Percentiles rank a stretch among this genome's conserved stretches.
Evolutionary conservation across 371 early-diverging fungal genomes (phyloP).

Genomic region (Syncephalastrum contaminatum): DNA sequence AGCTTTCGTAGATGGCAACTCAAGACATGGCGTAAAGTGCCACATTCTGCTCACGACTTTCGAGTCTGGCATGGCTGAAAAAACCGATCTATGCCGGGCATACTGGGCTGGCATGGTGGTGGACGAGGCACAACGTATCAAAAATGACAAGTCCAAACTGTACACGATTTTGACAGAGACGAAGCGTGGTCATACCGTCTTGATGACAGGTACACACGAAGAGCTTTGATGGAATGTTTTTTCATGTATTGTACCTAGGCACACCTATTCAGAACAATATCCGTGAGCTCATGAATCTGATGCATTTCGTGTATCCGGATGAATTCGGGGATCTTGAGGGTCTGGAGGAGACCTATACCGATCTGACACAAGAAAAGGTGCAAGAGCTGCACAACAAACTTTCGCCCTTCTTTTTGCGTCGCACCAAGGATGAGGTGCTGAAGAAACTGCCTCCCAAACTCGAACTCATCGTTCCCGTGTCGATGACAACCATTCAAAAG

Average conservation of each 20-base stretch:
- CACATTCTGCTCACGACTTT: conserved; percentile 84
- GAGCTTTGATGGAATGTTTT: background rate
- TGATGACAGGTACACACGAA: conserved; percentile 59
- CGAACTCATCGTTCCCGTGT: conserved; percentile 83
- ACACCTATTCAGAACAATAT: conserved; percentile 85
- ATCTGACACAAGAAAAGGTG: conserved; percentile 39
- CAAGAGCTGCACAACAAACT: conserved; percentile 45
- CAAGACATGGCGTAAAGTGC: conserved; percentile 49
- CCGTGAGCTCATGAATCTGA: conserved; percentile 68
- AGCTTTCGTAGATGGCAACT: conserved; percentile 57
- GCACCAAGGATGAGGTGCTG: conserved; percentile 87
- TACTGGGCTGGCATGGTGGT: conserved; percentile 71
- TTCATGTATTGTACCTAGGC: conserved; percentile 22
- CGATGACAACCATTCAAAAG: conserved; percentile 77
- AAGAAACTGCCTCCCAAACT: conserved; percentile 86
- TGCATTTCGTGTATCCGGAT: conserved; percentile 74
- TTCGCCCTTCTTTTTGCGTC: conserved; percentile 87
- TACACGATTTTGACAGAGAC: conserved; percentile 61
- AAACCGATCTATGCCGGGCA: conserved; percentile 20
- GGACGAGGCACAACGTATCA: conserved; percentile 90
- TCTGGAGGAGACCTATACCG: conserved; percentile 56
- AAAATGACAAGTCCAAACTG: conserved; percentile 71
- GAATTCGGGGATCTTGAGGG: conserved; percentile 45
- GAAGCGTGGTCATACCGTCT: conserved; percentile 54
- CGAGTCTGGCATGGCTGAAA: conserved; percentile 60